These are phyloP conservation scores for Ogataea pini DNA, from an alignment of 805 yeast genomes.

Conservation along the genomic window DNA sequence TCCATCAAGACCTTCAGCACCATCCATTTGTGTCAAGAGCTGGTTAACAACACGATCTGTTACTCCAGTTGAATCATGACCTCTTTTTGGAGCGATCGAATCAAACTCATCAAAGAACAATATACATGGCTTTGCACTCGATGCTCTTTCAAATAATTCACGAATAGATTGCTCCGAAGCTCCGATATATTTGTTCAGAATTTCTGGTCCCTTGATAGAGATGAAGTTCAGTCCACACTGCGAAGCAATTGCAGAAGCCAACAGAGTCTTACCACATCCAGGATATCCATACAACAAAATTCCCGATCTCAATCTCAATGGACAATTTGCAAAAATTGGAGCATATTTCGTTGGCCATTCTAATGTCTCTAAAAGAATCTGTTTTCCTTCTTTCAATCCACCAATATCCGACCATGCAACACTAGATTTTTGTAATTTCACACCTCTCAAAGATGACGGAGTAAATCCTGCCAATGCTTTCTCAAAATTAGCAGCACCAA, in stretches of 20 bases:
- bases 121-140: conserved; percentile 91
- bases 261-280: conserved; percentile 93
- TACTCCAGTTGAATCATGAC: conserved; percentile 96
- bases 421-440: conserved; percentile 75
- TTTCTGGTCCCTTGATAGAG: conserved; percentile 94
- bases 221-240: conserved; percentile 94
- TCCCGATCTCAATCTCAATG: conserved; percentile 86
- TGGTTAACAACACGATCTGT: conserved; percentile 98
- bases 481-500: conserved; percentile 43
- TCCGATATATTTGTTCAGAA: conserved; percentile 92
- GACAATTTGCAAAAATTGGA: conserved; percentile 88
- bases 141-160: conserved; percentile 91
- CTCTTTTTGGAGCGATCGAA: conserved; percentile 96
- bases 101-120: conserved; percentile 95
- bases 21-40: conserved; percentile 97
- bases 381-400: conserved; percentile 77
- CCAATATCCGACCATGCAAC: conserved; percentile 88
- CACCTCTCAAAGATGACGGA: conserved; percentile 85
- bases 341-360: conserved; percentile 98
- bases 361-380: conserved; percentile 75
- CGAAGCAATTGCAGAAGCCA: conserved; percentile 91
- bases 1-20: conserved; percentile 97
- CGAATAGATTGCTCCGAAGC: conserved; percentile 95
- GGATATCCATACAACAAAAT: conserved; percentile 92
- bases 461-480: conserved; percentile 65